phyloP scores from a whole-genome alignment of 2,329 filamentous ascomycete species.

The Pseudogymnoascus sp. region DNA sequence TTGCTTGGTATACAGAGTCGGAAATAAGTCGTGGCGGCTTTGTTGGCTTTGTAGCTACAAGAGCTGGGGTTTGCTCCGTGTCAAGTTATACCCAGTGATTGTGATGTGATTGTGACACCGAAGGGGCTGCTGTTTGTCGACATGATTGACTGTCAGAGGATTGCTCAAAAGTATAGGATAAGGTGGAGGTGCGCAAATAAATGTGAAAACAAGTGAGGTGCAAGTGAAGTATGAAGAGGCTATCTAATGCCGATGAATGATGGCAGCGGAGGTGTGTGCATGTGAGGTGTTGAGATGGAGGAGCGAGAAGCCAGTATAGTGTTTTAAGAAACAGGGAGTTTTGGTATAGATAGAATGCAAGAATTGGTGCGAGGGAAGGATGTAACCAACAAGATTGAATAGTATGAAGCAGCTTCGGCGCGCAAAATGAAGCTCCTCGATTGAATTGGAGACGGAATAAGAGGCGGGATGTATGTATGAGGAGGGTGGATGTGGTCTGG shows the following conservation, averaged over 20 bases:
- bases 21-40: slow-evolving; percentile 3
- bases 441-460: not conserved
- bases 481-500: not conserved
- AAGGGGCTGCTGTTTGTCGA: slow-evolving; percentile 28
- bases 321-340: slow-evolving; percentile 1
- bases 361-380: slow-evolving; percentile 9
- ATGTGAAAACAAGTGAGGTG: slow-evolving; percentile 7
- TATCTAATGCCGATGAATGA: slow-evolving; percentile 6
- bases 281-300: slow-evolving; percentile 8
- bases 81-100: slow-evolving; percentile 26
- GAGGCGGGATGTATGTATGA: not conserved
- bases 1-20: not conserved
- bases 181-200: slow-evolving; percentile 2
- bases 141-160: slow-evolving; percentile 31
- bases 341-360: slow-evolving; percentile 5
- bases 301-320: slow-evolving; percentile 4
- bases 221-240: slow-evolving; percentile 8
- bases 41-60: slow-evolving; percentile 1
- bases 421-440: slow-evolving; percentile 2
- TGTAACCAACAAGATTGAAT: slow-evolving; percentile 8
- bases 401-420: slow-evolving; percentile 4
- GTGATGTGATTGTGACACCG: slow-evolving; percentile 18
- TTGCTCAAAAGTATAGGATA: slow-evolving; percentile 21
- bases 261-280: slow-evolving; percentile 3
- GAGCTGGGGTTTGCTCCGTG: slow-evolving; percentile 17